Percentiles rank a stretch among this genome's conserved stretches.
Evolutionary conservation across 257 asterid species (phyloP).

Genomic region (Lycium barbarum): DNA sequence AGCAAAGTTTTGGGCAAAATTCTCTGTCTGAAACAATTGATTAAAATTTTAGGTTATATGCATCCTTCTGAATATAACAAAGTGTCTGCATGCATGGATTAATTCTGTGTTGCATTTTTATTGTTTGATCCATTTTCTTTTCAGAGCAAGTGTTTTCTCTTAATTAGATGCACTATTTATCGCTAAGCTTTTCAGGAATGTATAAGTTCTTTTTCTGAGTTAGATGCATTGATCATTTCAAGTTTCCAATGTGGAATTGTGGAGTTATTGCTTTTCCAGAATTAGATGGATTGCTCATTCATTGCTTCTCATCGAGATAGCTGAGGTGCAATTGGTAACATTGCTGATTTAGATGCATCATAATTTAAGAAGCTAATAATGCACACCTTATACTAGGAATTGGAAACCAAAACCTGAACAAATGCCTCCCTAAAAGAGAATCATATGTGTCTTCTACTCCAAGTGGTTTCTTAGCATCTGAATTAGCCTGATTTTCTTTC

Average conservation of each 20-base stretch:
- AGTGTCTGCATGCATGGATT: slow-evolving; percentile 17
- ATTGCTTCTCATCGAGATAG: slow-evolving; percentile 16
- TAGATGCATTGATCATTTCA: background rate
- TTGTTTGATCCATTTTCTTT: slow-evolving; percentile 6
- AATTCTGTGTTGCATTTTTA: slow-evolving; percentile 5
- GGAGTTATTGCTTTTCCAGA: slow-evolving; percentile 3
- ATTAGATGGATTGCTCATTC: slow-evolving; percentile 5
- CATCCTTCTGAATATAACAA: slow-evolving; percentile 1
- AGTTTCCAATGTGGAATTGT: background rate
- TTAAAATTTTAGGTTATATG: background rate
- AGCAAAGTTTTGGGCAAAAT: background rate
- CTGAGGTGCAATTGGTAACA: background rate
- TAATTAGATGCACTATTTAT: background rate
- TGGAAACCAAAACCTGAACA: background rate
- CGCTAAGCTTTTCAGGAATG: background rate
- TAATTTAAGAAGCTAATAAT: slow-evolving; percentile 16
- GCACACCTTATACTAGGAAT: background rate
- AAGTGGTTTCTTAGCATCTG: background rate
- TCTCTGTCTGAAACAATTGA: background rate
- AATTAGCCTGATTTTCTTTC: background rate
- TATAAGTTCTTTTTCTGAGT: background rate
- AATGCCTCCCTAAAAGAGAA: slow-evolving; percentile 23
- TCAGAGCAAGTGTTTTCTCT: background rate
- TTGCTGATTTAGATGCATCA: slow-evolving; percentile 2
- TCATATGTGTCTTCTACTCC: background rate